Conservation (phyloP, 1,139 yeast species). For the Candida sanyaensis region DNA sequence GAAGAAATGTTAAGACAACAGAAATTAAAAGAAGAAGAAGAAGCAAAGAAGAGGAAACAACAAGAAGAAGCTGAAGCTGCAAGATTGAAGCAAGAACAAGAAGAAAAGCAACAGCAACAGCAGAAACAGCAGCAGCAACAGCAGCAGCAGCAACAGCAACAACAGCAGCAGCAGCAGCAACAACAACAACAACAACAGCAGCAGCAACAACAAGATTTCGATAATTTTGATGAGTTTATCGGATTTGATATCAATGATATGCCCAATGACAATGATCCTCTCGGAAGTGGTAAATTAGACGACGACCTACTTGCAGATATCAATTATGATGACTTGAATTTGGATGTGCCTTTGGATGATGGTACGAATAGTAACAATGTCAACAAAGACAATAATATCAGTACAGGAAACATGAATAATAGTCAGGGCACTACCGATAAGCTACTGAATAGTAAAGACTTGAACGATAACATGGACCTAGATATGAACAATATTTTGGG, state of each 20-base stretch:
- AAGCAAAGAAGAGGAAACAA: constrained; percentile 14
- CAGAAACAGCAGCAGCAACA: constrained; percentile 8
- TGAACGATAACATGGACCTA: constrained; percentile 28
- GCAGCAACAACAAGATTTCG: constrained; percentile 11
- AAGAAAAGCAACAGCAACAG: constrained; percentile 10
- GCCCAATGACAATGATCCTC: constrained; percentile 16
- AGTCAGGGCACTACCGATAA: background rate
- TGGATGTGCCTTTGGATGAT: constrained; percentile 13
- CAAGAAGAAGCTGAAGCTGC: constrained; percentile 13
- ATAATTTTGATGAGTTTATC: constrained; percentile 15
- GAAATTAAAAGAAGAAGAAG: constrained; percentile 10
- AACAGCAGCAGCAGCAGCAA: constrained; percentile 8
- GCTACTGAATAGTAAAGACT: background rate
- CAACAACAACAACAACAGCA: constrained; percentile 9
- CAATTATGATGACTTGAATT: constrained; percentile 22
- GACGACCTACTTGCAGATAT: constrained; percentile 42
- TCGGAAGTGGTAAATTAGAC: constrained; percentile 16
- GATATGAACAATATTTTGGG: constrained; percentile 46
- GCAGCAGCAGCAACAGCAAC: constrained; percentile 6
- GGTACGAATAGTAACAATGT: constrained; percentile 12
- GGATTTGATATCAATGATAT: constrained; percentile 17
- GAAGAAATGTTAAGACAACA: constrained; percentile 9
- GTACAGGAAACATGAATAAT: constrained; percentile 8
- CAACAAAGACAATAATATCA: constrained; percentile 11
- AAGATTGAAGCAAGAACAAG: constrained; percentile 6